phyloP scores from a whole-genome alignment of 345 rosid genomes.

The Ailanthus altissimus region DNA sequence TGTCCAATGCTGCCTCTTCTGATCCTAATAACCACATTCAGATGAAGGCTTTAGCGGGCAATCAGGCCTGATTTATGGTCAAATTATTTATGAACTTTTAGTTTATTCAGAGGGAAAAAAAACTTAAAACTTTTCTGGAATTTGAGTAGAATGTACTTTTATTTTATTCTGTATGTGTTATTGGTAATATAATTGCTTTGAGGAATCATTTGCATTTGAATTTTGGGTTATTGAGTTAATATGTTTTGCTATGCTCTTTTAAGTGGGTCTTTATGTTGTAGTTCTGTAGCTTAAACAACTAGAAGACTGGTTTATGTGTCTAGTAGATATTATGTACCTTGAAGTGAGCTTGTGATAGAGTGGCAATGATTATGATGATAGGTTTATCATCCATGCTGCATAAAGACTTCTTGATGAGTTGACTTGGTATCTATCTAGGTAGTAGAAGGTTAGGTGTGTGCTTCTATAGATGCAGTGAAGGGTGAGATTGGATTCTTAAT shows the following conservation, averaged over 20 bases:
- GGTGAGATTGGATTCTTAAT: not conserved
- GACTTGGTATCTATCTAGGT: not conserved
- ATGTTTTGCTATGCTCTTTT: not conserved
- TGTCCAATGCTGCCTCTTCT: slow-evolving; percentile 46
- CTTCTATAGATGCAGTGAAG: not conserved
- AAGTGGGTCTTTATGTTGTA: not conserved
- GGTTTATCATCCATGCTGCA: not conserved
- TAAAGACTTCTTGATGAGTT: not conserved
- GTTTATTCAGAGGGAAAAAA: not conserved
- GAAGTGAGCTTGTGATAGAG: not conserved
- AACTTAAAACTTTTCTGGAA: not conserved
- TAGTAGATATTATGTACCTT: not conserved
- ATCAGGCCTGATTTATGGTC: slow-evolving; percentile 58
- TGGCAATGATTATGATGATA: not conserved
- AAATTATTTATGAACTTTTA: too few species aligned
- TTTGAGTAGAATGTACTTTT: slow-evolving; percentile 1
- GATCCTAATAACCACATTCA: slow-evolving; percentile 59
- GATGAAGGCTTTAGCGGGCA: slow-evolving; percentile 83
- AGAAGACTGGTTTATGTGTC: not conserved
- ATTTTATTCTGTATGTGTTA: not conserved
- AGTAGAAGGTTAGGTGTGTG: not conserved
- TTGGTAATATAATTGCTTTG: not conserved
- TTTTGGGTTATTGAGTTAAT: not conserved
- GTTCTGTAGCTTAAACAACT: not conserved
- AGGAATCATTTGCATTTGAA: not conserved